phyloP scores from a whole-genome alignment of 169 alveolate species.

The Plasmodium cynomolgi region DNA sequence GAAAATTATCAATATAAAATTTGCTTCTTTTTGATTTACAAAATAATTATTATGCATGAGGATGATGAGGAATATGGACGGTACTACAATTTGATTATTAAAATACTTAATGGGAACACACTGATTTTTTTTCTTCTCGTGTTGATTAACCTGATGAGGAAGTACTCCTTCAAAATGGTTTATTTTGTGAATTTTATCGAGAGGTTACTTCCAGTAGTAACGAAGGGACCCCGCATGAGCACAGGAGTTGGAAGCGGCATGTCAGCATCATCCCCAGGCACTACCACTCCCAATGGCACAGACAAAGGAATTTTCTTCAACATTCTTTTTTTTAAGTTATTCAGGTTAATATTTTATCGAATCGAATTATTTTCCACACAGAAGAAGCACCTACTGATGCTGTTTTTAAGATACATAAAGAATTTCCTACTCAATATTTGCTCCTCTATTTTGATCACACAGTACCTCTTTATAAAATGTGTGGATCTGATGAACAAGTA shows the following conservation, averaged over 20 bases:
- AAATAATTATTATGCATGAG: conserved; percentile 61
- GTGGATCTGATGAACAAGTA: conserved; percentile 55
- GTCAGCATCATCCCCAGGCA: background rate
- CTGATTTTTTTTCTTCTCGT: conserved; percentile 26
- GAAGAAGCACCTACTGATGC: conserved; percentile 41
- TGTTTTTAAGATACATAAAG: conserved; percentile 45
- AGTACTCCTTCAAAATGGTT: conserved; percentile 5
- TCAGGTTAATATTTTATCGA: conserved; percentile 28
- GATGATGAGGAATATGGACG: conserved; percentile 58
- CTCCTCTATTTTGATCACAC: conserved; percentile 41
- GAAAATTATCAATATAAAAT: conserved; percentile 22
- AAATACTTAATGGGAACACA: conserved; percentile 8
- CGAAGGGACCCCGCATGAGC: background rate
- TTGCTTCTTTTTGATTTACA: conserved; percentile 24
- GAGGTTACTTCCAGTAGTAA: conserved; percentile 31
- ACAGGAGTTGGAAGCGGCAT: background rate
- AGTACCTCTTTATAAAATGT: conserved; percentile 58
- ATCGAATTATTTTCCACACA: conserved; percentile 20
- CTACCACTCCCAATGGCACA: background rate
- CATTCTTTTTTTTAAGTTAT: conserved; percentile 48
- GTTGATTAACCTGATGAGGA: conserved; percentile 22
- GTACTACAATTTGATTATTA: conserved; percentile 32
- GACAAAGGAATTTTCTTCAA: conserved; percentile 11
- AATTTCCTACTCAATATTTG: conserved; percentile 65
- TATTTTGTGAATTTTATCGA: conserved; percentile 47